Evolutionary conservation across 495 filamentous ascomycete genomes (phyloP).

Genomic region (Polyplosphaeria fusca): DNA sequence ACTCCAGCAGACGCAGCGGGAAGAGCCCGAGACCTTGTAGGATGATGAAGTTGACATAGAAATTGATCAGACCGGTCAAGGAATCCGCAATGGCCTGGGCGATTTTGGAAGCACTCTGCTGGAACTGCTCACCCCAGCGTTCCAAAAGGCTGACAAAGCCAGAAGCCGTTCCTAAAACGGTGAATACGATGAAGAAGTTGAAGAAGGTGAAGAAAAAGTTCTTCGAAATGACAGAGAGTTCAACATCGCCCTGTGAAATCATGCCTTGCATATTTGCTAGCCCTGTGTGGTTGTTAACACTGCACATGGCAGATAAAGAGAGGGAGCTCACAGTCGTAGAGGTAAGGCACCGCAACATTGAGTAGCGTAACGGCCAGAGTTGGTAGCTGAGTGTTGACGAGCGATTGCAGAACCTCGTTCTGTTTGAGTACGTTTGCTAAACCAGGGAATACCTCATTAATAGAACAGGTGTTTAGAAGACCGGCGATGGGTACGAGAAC

Average conservation of each 20-base stretch:
- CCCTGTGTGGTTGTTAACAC: slow-evolving; percentile 41
- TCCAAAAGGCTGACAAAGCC: slow-evolving; percentile 65
- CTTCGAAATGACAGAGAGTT: slow-evolving; percentile 91
- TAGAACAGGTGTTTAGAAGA: slow-evolving; percentile 71
- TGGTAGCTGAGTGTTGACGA: slow-evolving; percentile 84
- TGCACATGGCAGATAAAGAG: not conserved
- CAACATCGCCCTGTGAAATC: slow-evolving; percentile 92
- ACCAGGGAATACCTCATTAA: slow-evolving; percentile 67
- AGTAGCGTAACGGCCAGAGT: slow-evolving; percentile 80
- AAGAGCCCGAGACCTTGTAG: slow-evolving; percentile 90
- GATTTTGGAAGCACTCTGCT: slow-evolving; percentile 68
- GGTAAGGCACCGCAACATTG: slow-evolving; percentile 83
- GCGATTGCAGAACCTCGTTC: slow-evolving; percentile 65
- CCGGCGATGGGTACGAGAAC: slow-evolving; percentile 78
- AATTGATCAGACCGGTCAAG: slow-evolving; percentile 66
- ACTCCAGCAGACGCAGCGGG: slow-evolving; percentile 85
- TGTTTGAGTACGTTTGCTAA: slow-evolving; percentile 63
- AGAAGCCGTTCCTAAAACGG: slow-evolving; percentile 80
- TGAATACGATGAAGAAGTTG: slow-evolving; percentile 96
- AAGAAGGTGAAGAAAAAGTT: slow-evolving; percentile 99
- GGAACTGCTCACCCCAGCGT: slow-evolving; percentile 66
- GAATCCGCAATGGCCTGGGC: slow-evolving; percentile 72
- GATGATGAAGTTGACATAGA: slow-evolving; percentile 94
- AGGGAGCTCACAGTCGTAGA: slow-evolving; percentile 73
- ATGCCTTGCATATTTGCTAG: slow-evolving; percentile 87